phyloP scores from a whole-genome alignment of 1,284 basidiomycete species.

The Trichosporon coremiiforme region DNA sequence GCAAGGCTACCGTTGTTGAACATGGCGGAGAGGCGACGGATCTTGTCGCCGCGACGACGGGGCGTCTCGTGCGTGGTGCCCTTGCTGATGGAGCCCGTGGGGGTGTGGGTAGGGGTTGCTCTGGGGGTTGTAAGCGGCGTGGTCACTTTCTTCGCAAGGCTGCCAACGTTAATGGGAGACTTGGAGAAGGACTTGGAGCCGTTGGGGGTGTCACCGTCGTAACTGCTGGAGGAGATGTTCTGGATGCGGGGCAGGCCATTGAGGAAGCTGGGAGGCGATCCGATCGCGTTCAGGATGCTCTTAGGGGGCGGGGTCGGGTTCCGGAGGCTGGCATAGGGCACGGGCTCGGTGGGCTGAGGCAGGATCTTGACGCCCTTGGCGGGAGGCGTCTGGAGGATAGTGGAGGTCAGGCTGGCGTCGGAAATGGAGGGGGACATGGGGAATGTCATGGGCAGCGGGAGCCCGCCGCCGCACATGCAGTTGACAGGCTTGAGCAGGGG shows the following conservation, averaged over 20 bases:
- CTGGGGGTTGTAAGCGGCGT: neutral
- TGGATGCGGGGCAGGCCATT: conserved; percentile 1
- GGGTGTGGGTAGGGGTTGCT: neutral
- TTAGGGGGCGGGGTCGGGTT: neutral
- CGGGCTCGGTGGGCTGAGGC: neutral
- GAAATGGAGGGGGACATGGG: conserved; percentile 1
- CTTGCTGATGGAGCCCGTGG: conserved; percentile 7
- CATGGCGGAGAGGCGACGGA: conserved; percentile 14
- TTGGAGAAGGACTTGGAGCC: conserved; percentile 3
- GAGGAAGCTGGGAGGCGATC: neutral
- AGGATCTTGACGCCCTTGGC: conserved; percentile 1
- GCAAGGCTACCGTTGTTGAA: neutral
- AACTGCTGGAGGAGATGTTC: neutral
- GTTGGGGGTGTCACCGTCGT: conserved; percentile 3
- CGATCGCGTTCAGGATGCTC: neutral
- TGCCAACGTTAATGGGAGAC: conserved; percentile 15
- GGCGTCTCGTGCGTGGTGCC: neutral
- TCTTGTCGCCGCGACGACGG: conserved; percentile 8
- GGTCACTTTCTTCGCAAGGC: conserved; percentile 4
- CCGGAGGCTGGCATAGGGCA: neutral
- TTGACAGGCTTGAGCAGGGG: conserved; percentile 1
- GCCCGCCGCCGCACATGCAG: neutral
- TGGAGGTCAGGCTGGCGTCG: conserved; percentile 10
- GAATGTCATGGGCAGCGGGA: neutral
- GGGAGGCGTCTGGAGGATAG: conserved; percentile 6